A percentile compares a stretch with the other conserved stretches of the same genome.
These are phyloP conservation scores for Lasiodiplodia gonubiensis DNA, from an alignment of 2,329 filamentous ascomycete genomes.

Conservation along the genomic window DNA sequence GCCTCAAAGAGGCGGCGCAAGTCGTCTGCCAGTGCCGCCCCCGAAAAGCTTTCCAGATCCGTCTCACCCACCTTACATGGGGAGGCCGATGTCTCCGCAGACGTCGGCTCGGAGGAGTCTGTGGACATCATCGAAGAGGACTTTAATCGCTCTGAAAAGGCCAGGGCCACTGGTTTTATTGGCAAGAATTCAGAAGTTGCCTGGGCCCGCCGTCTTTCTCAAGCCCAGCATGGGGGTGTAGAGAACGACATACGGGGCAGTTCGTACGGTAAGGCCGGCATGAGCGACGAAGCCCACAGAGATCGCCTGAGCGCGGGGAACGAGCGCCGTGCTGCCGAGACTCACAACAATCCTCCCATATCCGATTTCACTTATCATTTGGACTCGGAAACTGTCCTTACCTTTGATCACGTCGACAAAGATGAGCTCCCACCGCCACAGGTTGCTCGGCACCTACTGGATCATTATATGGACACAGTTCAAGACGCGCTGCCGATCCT, in stretches of 20 bases:
- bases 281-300: not conserved
- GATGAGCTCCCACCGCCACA: constrained; percentile 42
- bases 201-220: constrained; percentile 38
- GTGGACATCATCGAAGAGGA: constrained; percentile 38
- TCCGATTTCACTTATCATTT: constrained; percentile 33
- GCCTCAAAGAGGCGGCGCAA: constrained; percentile 1
- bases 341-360: not conserved
- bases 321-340: not conserved
- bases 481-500: constrained; percentile 49
- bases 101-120: constrained; percentile 37
- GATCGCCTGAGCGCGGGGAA: not conserved
- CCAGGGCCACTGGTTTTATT: constrained; percentile 38
- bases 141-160: constrained; percentile 33
- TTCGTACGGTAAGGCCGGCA: constrained; percentile 6
- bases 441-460: constrained; percentile 41
- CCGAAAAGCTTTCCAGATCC: constrained; percentile 29
- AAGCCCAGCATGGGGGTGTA: constrained; percentile 29
- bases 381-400: constrained; percentile 39
- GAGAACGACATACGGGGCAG: not conserved
- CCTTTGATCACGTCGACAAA: constrained; percentile 39
- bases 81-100: constrained; percentile 36
- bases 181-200: constrained; percentile 37
- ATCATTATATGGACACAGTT: constrained; percentile 45
- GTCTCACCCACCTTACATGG: constrained; percentile 30
- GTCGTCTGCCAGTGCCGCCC: constrained; percentile 18